Percentiles rank a stretch among this genome's conserved stretches.
These are phyloP conservation scores for Sporothrix pallida DNA, from an alignment of 2,329 filamentous ascomycete species.

Conservation along the genomic window DNA sequence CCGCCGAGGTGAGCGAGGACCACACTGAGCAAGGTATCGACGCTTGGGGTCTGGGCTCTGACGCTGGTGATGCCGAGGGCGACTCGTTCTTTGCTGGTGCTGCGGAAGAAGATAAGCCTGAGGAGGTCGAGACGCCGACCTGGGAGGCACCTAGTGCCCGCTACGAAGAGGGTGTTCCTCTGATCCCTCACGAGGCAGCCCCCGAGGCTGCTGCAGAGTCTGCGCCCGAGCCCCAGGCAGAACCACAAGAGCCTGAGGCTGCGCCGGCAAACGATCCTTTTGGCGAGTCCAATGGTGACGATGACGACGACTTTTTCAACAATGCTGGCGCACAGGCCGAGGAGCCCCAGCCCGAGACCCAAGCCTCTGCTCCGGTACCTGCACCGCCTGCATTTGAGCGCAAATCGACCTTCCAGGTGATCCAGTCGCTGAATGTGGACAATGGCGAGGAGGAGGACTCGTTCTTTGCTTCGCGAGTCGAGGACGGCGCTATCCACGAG, in stretches of 20 bases:
- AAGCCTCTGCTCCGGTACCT: not conserved
- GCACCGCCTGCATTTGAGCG: constrained; percentile 29
- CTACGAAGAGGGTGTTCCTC: constrained; percentile 72
- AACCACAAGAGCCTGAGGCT: constrained; percentile 32
- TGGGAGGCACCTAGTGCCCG: constrained; percentile 60
- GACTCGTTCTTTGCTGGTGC: constrained; percentile 40
- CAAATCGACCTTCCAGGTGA: constrained; percentile 57
- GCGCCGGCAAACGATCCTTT: constrained; percentile 43
- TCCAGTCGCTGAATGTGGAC: constrained; percentile 55
- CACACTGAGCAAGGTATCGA: constrained; percentile 7
- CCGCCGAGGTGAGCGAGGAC: not conserved
- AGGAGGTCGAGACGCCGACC: constrained; percentile 49
- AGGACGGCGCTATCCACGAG: constrained; percentile 32
- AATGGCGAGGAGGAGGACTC: constrained; percentile 13
- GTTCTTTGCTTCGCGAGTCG: constrained; percentile 36
- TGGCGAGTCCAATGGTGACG: constrained; percentile 56
- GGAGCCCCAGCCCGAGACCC: constrained; percentile 38
- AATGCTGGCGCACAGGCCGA: constrained; percentile 51
- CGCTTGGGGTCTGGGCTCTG: constrained; percentile 28
- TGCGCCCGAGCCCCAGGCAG: constrained; percentile 17
- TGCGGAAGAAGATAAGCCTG: constrained; percentile 49
- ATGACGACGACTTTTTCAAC: constrained; percentile 68
- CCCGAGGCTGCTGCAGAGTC: not conserved
- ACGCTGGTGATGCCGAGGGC: constrained; percentile 15
- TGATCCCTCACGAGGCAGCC: constrained; percentile 50